Percentiles rank a stretch among this genome's conserved stretches.
Evolutionary conservation across 331 rosid genomes (phyloP).

Genomic region (Pyrus hybrid): DNA sequence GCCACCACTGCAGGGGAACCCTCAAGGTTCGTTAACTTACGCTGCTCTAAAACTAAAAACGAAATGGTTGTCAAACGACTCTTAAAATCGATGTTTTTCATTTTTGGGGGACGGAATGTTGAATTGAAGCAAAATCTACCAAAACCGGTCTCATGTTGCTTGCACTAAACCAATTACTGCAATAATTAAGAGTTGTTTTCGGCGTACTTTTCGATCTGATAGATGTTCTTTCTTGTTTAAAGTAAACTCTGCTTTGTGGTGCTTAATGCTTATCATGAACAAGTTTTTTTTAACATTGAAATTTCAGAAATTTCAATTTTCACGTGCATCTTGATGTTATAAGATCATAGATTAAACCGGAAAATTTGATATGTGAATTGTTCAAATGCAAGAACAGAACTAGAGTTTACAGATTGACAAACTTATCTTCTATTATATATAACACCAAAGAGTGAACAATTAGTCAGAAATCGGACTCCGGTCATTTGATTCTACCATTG

Average conservation of each 20-base stretch:
- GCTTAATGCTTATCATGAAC: neutral
- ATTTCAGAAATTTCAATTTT: neutral
- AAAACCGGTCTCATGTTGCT: neutral
- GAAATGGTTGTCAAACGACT: neutral
- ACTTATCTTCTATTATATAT: neutral
- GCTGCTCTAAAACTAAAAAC: neutral
- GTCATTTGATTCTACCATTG: neutral
- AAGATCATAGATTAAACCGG: neutral
- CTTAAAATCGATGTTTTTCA: neutral
- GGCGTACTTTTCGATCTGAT: neutral
- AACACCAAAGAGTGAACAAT: neutral
- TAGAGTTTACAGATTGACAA: neutral
- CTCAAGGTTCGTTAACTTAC: conserved; percentile 56
- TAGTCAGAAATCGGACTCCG: neutral
- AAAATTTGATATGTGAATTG: neutral
- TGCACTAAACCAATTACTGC: neutral
- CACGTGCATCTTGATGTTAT: neutral
- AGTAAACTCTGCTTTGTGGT: neutral
- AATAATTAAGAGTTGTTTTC: neutral
- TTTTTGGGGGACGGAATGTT: neutral
- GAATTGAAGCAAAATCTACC: neutral
- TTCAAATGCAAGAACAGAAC: neutral
- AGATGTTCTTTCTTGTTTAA: neutral
- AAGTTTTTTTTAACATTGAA: neutral
- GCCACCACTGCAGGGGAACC: conserved; percentile 99